phyloP scores from a whole-genome alignment of 306 rosid species.

The Amphicarpaea edgeworthii region DNA sequence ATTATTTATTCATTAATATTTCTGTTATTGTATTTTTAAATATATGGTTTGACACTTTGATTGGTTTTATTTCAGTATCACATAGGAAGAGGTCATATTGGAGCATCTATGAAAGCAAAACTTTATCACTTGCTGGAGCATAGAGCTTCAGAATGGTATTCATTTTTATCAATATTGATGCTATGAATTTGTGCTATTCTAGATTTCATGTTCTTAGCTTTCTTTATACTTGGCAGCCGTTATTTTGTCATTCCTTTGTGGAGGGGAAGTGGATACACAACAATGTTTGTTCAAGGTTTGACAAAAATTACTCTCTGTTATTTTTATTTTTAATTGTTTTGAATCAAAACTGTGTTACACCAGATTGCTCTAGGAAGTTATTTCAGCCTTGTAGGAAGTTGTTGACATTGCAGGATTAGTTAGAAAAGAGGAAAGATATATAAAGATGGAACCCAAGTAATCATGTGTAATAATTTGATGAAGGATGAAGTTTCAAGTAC shows the following conservation, averaged over 20 bases:
- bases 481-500: not conserved
- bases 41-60: conserved; percentile 14
- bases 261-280: conserved; percentile 87
- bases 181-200: conserved; percentile 26
- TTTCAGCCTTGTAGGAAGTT: too few species aligned
- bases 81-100: conserved; percentile 93
- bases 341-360: conserved; percentile 25
- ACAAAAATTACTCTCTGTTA: conserved; percentile 23
- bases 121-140: conserved; percentile 83
- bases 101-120: conserved; percentile 79
- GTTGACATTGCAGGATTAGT: too few species aligned
- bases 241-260: conserved; percentile 92
- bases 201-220: conserved; percentile 40
- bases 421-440: too few species aligned
- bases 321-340: conserved; percentile 15
- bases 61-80: conserved; percentile 68
- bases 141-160: conserved; percentile 86
- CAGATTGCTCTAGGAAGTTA: too few species aligned
- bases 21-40: not conserved
- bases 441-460: too few species aligned
- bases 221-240: conserved; percentile 61
- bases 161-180: conserved; percentile 10
- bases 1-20: not conserved
- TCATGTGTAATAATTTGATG: too few species aligned
- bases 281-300: conserved; percentile 95